These are phyloP conservation scores for Coemansia sp. DNA, from an alignment of 192 early-diverging fungal genomes.

Conservation along the genomic window DNA sequence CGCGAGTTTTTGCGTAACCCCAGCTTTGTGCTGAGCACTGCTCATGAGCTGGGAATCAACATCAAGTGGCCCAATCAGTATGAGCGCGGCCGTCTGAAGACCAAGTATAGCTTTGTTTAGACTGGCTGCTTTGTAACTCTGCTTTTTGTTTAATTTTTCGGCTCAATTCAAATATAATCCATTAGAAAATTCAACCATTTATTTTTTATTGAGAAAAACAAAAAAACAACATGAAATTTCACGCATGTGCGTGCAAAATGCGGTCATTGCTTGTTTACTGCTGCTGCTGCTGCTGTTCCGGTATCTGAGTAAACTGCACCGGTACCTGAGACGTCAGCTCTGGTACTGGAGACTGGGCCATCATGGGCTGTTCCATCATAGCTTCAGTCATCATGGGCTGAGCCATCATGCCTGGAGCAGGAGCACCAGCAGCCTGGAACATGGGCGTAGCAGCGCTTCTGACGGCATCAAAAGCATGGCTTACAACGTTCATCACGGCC, in stretches of 20 bases:
- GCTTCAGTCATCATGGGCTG: too few relatives aligned
- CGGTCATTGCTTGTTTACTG: too few relatives aligned
- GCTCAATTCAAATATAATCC: not conserved
- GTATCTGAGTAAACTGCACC: too few relatives aligned
- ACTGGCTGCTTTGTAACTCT: not conserved
- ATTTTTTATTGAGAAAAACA: too few relatives aligned
- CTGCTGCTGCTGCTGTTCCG: too few relatives aligned
- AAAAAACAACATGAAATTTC: too few relatives aligned
- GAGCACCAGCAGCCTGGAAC: not conserved
- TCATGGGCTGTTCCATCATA: too few relatives aligned
- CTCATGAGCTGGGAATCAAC: constrained; percentile 66
- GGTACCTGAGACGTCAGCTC: too few relatives aligned
- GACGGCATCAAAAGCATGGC: not conserved
- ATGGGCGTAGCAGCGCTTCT: not conserved
- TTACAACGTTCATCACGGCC: not conserved
- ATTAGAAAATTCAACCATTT: not conserved
- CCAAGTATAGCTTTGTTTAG: constrained; percentile 15
- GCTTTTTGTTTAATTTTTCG: too few relatives aligned
- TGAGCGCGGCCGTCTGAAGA: constrained; percentile 27
- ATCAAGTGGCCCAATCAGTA: constrained; percentile 64
- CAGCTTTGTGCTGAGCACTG: constrained; percentile 63
- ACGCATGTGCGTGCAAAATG: too few relatives aligned
- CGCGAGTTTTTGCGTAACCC: constrained; percentile 69
- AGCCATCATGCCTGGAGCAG: too few relatives aligned
- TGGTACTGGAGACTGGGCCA: too few relatives aligned